A percentile compares a stretch with the other conserved stretches of the same genome.
Evolutionary conservation across 495 filamentous ascomycete species (phyloP).

Genomic region (Aspergillus nanangensis): DNA sequence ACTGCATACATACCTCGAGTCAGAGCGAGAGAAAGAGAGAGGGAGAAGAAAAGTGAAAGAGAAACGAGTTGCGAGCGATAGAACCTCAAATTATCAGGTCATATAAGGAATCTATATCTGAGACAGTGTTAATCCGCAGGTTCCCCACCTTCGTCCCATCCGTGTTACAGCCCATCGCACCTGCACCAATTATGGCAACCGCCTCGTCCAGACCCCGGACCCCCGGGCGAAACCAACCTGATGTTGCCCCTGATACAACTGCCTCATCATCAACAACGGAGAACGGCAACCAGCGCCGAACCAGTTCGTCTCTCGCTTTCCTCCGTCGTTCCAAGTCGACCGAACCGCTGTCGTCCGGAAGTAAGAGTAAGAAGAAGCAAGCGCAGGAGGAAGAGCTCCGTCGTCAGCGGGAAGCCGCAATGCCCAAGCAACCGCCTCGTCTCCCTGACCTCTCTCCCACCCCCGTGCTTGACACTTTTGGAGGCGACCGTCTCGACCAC

Average conservation of each 20-base stretch:
- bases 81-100: too few species aligned
- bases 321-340: slow-evolving; percentile 79
- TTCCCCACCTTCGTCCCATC: slow-evolving; percentile 16
- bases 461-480: slow-evolving; percentile 65
- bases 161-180: slow-evolving; percentile 16
- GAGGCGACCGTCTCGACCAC: slow-evolving; percentile 65
- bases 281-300: slow-evolving; percentile 27
- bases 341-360: slow-evolving; percentile 53
- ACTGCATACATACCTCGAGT: neutral
- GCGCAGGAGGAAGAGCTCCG: slow-evolving; percentile 62
- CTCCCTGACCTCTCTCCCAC: slow-evolving; percentile 71
- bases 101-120: slow-evolving; percentile 20
- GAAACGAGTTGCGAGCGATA: neutral
- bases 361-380: slow-evolving; percentile 64
- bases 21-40: neutral
- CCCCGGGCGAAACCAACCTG: slow-evolving; percentile 16
- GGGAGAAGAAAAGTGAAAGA: neutral
- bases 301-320: slow-evolving; percentile 54
- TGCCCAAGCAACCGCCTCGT: slow-evolving; percentile 69
- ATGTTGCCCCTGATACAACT: slow-evolving; percentile 7
- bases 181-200: slow-evolving; percentile 17
- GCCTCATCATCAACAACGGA: slow-evolving; percentile 17
- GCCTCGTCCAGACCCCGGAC: slow-evolving; percentile 20
- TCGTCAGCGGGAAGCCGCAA: slow-evolving; percentile 60
- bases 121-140: slow-evolving; percentile 18